These are phyloP conservation scores for Fusarium anguioides DNA, from an alignment of 2,329 filamentous ascomycete species.

Conservation along the genomic window DNA sequence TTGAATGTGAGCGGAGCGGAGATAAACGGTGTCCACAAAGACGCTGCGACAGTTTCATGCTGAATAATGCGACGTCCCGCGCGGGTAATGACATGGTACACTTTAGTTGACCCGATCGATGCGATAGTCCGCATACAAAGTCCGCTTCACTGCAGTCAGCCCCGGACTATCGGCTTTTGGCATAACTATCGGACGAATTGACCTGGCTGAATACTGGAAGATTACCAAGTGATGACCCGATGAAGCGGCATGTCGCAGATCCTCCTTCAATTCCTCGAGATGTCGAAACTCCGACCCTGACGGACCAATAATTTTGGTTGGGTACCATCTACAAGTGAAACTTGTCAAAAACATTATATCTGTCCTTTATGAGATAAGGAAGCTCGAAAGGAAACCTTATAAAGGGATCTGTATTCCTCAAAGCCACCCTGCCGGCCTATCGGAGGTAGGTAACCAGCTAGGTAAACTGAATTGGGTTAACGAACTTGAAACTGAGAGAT, in stretches of 20 bases:
- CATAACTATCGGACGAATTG: background rate
- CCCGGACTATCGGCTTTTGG: slow-evolving; percentile 12
- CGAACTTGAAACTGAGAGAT: background rate
- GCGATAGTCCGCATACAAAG: slow-evolving; percentile 22
- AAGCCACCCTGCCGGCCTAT: too few relatives aligned
- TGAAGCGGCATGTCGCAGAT: background rate
- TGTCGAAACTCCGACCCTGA: background rate
- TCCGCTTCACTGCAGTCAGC: slow-evolving; percentile 10
- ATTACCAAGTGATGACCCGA: slow-evolving; percentile 13
- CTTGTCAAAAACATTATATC: too few relatives aligned
- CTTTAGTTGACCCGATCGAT: slow-evolving; percentile 1
- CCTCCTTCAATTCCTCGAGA: background rate
- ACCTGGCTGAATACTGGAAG: background rate
- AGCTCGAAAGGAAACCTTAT: background rate
- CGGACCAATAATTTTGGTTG: background rate
- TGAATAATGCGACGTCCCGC: slow-evolving; percentile 32
- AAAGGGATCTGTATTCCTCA: too few relatives aligned
- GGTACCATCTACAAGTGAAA: background rate
- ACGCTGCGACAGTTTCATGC: background rate
- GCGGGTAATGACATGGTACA: background rate
- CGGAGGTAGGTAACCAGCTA: too few relatives aligned
- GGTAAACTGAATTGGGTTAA: background rate
- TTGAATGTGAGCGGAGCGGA: slow-evolving; percentile 22
- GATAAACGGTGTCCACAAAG: slow-evolving; percentile 14
- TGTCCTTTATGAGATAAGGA: background rate